phyloP scores from a whole-genome alignment of 768 basidiomycete species.

The Omphalotus guepiniiformis region DNA sequence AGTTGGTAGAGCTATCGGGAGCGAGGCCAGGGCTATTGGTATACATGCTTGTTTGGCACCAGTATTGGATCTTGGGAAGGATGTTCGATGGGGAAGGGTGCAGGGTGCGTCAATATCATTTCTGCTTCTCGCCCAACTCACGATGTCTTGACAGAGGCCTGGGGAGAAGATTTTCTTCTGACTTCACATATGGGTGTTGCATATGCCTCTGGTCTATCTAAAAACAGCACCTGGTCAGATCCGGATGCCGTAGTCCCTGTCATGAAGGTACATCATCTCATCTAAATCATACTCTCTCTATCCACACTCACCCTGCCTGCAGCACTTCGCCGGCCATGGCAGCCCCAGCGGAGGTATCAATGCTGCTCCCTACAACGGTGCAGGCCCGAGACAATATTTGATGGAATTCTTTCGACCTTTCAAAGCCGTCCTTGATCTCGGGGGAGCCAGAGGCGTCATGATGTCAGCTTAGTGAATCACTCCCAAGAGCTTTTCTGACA shows the following conservation, averaged over 20 bases:
- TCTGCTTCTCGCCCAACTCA: not conserved
- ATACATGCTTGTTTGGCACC: constrained; percentile 22
- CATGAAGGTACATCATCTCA: constrained; percentile 16
- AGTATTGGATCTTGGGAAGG: constrained; percentile 24
- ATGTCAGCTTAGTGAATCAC: constrained; percentile 13
- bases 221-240: constrained; percentile 21
- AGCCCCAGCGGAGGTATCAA: constrained; percentile 21
- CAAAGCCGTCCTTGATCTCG: constrained; percentile 19
- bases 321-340: constrained; percentile 24
- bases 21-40: constrained; percentile 21
- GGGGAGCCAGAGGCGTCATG: constrained; percentile 21
- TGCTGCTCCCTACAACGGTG: constrained; percentile 19
- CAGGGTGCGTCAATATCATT: constrained; percentile 11
- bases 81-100: constrained; percentile 21
- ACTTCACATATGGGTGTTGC: constrained; percentile 22
- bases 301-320: not conserved
- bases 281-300: not conserved
- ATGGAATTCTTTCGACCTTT: constrained; percentile 23
- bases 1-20: constrained; percentile 21
- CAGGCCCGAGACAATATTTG: constrained; percentile 18
- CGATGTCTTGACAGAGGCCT: constrained; percentile 15
- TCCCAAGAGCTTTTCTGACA: not conserved
- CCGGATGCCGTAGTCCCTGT: constrained; percentile 23
- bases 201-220: constrained; percentile 20
- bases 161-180: constrained; percentile 23